Base-by-base conservation (phyloP, 1,139 yeast genomes). In the Nakaseomyces bracarensis region DNA sequence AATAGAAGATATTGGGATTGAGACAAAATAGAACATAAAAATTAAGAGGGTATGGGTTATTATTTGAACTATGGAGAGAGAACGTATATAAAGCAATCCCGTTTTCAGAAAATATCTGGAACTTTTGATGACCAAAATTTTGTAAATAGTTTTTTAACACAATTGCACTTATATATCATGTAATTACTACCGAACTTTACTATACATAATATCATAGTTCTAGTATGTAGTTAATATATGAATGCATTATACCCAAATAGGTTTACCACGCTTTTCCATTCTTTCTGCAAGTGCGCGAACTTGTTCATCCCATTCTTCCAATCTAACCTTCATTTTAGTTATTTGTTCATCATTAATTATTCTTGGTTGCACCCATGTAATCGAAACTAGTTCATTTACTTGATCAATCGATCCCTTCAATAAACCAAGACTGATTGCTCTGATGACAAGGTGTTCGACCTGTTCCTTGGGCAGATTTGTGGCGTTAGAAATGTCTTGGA, bases 291-390 rank as follows among this genome's bases (percentile, higher is more conserved):
- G 72, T 37, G 70, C 69, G 39, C 74, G 73, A 30, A 89, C 96
- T 53, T 79, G 80, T 43, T 63, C 64, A 54, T 83, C 82, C 98
- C 98, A 91, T 42, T 70, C 72, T 27, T 71, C 71, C 58, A 91
- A 73, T 55, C 85, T 82, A 46, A 72, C 72, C 53, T 77, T 77
- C 82, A 91, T 86, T 44, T 74, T 72, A 44, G 71, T 75, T 46
- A 89, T 84, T 69, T 91, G 97, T 39, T 74, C 75, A 53, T 71
- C 72, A 58, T 85, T 85, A 72, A 91, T 80, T 43, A 87, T 85
- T 57, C 97, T 75, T 43, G 98, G 97, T 67, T 91, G 97, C 49
- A 89, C 80, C 97, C 98, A 91, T 18, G 85, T 79, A 42, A 91
- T 79, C 22, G 82, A 77, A 48, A 91, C 84, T 10, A 80, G 67